phyloP scores from a whole-genome alignment of 1,284 basidiomycete genomes.

The Thelephora terrestris region DNA sequence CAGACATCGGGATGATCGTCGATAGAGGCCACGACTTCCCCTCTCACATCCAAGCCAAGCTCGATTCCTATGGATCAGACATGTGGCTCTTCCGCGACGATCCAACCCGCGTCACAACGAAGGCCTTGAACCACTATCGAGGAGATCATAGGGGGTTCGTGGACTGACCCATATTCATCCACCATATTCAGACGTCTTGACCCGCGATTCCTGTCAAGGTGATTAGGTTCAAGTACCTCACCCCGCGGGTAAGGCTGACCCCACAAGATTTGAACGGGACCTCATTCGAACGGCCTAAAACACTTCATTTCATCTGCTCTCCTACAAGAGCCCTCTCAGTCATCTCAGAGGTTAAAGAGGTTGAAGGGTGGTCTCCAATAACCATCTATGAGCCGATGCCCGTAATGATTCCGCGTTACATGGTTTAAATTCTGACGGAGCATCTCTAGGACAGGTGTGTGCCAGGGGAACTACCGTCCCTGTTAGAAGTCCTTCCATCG shows the following conservation, averaged over 20 bases:
- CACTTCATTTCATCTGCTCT: slow-evolving; percentile 83
- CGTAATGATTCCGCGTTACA: slow-evolving; percentile 32
- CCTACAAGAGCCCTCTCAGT: slow-evolving; percentile 63
- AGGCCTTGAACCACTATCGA: slow-evolving; percentile 70
- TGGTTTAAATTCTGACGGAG: background rate
- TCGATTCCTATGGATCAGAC: slow-evolving; percentile 59
- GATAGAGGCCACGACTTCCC: slow-evolving; percentile 81
- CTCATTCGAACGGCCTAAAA: slow-evolving; percentile 40
- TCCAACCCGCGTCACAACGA: slow-evolving; percentile 46
- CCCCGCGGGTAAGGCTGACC: slow-evolving; percentile 61
- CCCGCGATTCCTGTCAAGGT: background rate
- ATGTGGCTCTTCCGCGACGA: slow-evolving; percentile 76
- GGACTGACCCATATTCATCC: background rate
- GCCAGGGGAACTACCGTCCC: slow-evolving; percentile 65
- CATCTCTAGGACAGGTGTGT: slow-evolving; percentile 59
- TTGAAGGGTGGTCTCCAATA: slow-evolving; percentile 50
- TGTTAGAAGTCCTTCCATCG: slow-evolving; percentile 48
- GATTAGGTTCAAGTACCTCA: slow-evolving; percentile 72
- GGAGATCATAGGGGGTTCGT: slow-evolving; percentile 64
- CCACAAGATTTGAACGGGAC: slow-evolving; percentile 59
- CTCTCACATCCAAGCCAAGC: slow-evolving; percentile 37
- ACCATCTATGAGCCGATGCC: slow-evolving; percentile 84
- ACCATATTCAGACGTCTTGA: slow-evolving; percentile 4
- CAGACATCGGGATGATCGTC: slow-evolving; percentile 69
- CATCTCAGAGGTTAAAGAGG: slow-evolving; percentile 46